Base-by-base conservation (phyloP, 139 green algal species). In the Microglena sp. region DNA sequence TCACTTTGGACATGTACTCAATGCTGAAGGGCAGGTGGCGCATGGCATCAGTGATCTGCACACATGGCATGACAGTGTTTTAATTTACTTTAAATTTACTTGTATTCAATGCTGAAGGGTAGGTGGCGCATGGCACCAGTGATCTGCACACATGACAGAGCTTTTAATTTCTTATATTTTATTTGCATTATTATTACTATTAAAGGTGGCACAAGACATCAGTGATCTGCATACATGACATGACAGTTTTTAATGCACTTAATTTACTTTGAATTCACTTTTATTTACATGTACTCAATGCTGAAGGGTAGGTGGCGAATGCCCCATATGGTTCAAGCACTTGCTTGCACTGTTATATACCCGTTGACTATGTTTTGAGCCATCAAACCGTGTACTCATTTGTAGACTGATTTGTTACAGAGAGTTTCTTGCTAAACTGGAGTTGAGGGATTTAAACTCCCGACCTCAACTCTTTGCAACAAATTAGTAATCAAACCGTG, bases 271-370 rank as follows among this genome's bases (percentile, higher is more conserved):
- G 15, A 59, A 73, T 64, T 64, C 72, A 77, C 33, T 64, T 22
- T 29, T 82, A 36, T 66, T 79, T 71, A 28, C 89, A 97, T 90
- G 73, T 80, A 80, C 33, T 68, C 21, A 28, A 87, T 46, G 70
- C 81, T 92, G 61, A 86, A 55, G 11, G 79, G 74, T 44, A 84
- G 65, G 74, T 97, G 92, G 3, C n/a, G 45, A 60, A 98, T 81
- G 6, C 84, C 85, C 66, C 91, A 68, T n/a, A 73, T 60, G 44
- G 92, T 71, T 75, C 81, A 78, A 32, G 40, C 1, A 54, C 92
- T 55, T 86, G 40, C 15, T 77, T 71, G 43, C 81, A 62, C 71
- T 97, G 92, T 24, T 64, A 40, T 63, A 98, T 80, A n/a, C n/a
- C n/a, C 11, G 85, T n/a, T 81, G 63, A 91, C 7, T 32, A 5